Percentiles rank a stretch among this genome's conserved stretches.
These are phyloP conservation scores for Saturnispora mendoncae DNA, from an alignment of 805 yeast genomes.

Conservation along the genomic window DNA sequence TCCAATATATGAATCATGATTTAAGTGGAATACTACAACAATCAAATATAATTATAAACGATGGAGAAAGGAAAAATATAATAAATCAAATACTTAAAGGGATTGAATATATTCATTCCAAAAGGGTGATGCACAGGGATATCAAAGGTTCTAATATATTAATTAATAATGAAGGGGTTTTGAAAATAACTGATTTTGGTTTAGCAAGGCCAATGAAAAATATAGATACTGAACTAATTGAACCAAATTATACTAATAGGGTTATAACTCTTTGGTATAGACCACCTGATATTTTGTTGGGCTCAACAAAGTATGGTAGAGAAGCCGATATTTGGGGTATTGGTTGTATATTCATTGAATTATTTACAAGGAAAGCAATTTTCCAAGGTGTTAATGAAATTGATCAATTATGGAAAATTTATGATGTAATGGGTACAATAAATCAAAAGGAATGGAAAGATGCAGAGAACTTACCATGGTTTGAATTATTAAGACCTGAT, in stretches of 20 bases:
- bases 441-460: constrained; percentile 65
- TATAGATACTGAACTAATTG: constrained; percentile 36
- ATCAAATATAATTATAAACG: constrained; percentile 52
- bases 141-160: constrained; percentile 75
- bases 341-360: constrained; percentile 82
- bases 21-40: constrained; percentile 80
- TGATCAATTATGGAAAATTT: constrained; percentile 69
- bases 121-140: constrained; percentile 68
- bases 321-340: constrained; percentile 97
- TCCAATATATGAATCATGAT: constrained; percentile 91
- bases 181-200: constrained; percentile 78
- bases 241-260: constrained; percentile 84
- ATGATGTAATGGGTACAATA: constrained; percentile 84
- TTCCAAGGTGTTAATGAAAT: constrained; percentile 89
- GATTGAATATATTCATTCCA: constrained; percentile 57
- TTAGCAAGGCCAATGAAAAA: constrained; percentile 68
- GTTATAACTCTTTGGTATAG: constrained; percentile 97
- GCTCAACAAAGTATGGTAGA: constrained; percentile 81
- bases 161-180: constrained; percentile 49
- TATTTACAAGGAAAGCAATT: constrained; percentile 63
- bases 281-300: constrained; percentile 88
- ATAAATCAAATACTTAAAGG: constrained; percentile 62
- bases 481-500: constrained; percentile 67
- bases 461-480: constrained; percentile 83
- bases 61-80: constrained; percentile 57